These are phyloP conservation scores for Eustoma russellianum DNA, from an alignment of 257 asterid genomes.

Conservation along the genomic window DNA sequence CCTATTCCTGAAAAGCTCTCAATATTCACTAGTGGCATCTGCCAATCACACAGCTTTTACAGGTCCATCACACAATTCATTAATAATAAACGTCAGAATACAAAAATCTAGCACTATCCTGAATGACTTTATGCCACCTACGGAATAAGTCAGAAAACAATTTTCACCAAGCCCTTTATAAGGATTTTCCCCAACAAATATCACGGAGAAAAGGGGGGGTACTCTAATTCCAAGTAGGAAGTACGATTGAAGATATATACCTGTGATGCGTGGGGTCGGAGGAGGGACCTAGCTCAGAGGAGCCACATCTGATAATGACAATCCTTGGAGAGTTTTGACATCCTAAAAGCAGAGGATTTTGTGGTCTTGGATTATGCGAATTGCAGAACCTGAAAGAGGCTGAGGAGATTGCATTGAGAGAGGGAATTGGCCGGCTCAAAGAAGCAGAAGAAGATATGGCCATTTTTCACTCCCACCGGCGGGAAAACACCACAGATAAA, in stretches of 20 bases:
- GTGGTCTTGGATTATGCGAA: constrained; percentile 16
- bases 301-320: constrained; percentile 36
- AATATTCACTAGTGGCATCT: too few relatives aligned
- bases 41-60: too few relatives aligned
- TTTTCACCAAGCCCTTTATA: too few relatives aligned
- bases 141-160: too few relatives aligned
- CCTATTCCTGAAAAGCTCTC: too few relatives aligned
- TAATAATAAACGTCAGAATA: too few relatives aligned
- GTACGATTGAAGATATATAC: constrained; percentile 20
- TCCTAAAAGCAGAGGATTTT: constrained; percentile 18
- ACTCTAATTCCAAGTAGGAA: too few relatives aligned
- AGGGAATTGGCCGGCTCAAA: constrained; percentile 30
- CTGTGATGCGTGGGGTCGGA: constrained; percentile 46
- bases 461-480: constrained; percentile 17
- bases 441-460: constrained; percentile 31
- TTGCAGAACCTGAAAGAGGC: constrained; percentile 33
- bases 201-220: too few relatives aligned
- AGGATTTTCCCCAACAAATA: background rate
- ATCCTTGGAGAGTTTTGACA: constrained; percentile 21
- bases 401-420: constrained; percentile 26
- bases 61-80: too few relatives aligned
- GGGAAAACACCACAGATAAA: background rate
- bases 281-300: constrained; percentile 35
- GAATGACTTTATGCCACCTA: too few relatives aligned
- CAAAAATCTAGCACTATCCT: too few relatives aligned